Percentiles rank a stretch among this genome's conserved stretches.
Conservation (phyloP, 805 yeast genomes). For the Hanseniaspora pseudoguilliermondii region DNA sequence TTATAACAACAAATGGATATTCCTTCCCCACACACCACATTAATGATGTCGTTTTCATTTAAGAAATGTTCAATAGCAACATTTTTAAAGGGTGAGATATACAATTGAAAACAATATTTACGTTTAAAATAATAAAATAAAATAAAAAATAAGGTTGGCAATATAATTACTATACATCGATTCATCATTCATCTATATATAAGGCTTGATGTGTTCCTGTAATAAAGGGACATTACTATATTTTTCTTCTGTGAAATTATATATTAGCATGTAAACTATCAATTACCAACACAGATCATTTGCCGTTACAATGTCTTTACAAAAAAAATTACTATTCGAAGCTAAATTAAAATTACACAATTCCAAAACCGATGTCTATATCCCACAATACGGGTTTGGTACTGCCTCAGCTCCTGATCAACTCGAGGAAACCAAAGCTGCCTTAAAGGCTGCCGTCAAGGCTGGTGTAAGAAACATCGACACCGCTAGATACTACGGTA, state of each 20-base stretch:
- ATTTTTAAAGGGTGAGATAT: no score
- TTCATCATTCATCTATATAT: no score
- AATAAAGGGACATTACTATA: no score
- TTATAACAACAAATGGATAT: not conserved
- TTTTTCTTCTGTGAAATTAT: no score
- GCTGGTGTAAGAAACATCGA: slow-evolving; percentile 31
- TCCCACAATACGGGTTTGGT: slow-evolving; percentile 64
- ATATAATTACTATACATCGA: no score
- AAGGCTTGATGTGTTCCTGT: no score
- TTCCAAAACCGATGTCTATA: slow-evolving; percentile 15
- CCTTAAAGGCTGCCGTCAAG: slow-evolving; percentile 49
- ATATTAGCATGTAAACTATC: no score
- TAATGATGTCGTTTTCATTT: no score
- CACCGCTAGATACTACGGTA: slow-evolving; percentile 15
- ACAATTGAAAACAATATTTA: not conserved
- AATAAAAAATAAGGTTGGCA: not conserved
- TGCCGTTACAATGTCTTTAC: not conserved
- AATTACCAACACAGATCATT: not conserved
- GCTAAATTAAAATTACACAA: not conserved
- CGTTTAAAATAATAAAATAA: not conserved
- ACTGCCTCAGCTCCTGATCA: slow-evolving; percentile 44
- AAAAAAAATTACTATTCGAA: not conserved
- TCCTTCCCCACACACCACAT: no score
- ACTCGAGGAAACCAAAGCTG: slow-evolving; percentile 34
- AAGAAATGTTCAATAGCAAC: no score